phyloP scores from a whole-genome alignment of 768 basidiomycete species.

The Gyrodon lividus region DNA sequence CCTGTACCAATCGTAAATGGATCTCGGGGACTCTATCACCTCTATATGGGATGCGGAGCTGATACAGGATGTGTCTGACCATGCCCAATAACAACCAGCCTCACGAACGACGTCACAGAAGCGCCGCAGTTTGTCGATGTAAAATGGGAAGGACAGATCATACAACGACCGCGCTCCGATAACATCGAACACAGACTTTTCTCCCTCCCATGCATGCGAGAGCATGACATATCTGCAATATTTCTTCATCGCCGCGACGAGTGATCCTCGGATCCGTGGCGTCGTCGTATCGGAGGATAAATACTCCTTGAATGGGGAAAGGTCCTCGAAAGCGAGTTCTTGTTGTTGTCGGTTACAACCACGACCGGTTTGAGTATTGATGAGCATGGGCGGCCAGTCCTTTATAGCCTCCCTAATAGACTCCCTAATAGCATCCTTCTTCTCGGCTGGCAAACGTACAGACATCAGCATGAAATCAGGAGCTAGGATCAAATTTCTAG shows the following conservation, averaged over 20 bases:
- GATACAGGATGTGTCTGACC: conserved; percentile 16
- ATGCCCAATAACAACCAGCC: conserved; percentile 14
- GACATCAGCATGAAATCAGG: background rate
- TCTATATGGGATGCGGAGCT: background rate
- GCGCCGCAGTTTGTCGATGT: conserved; percentile 6
- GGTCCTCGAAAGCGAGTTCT: conserved; percentile 3
- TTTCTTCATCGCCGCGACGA: background rate
- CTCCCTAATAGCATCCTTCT: background rate
- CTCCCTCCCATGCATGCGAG: conserved; percentile 1
- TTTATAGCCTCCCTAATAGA: background rate
- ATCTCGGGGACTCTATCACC: conserved; percentile 13
- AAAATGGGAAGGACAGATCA: background rate
- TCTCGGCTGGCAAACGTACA: background rate
- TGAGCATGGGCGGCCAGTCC: conserved; percentile 5
- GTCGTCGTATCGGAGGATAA: conserved; percentile 3
- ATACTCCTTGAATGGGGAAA: conserved; percentile 4
- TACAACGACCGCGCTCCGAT: background rate
- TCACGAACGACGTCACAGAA: conserved; percentile 4
- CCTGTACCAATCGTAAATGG: conserved; percentile 15
- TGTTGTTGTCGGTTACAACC: conserved; percentile 11
- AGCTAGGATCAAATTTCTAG: background rate
- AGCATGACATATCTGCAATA: conserved; percentile 7
- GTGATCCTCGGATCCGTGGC: background rate
- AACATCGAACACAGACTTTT: background rate
- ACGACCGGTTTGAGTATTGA: conserved; percentile 6